A percentile compares a stretch with the other conserved stretches of the same genome.
Conservation (phyloP, 768 basidiomycete genomes). For the Pleurotus cornucopiae region DNA sequence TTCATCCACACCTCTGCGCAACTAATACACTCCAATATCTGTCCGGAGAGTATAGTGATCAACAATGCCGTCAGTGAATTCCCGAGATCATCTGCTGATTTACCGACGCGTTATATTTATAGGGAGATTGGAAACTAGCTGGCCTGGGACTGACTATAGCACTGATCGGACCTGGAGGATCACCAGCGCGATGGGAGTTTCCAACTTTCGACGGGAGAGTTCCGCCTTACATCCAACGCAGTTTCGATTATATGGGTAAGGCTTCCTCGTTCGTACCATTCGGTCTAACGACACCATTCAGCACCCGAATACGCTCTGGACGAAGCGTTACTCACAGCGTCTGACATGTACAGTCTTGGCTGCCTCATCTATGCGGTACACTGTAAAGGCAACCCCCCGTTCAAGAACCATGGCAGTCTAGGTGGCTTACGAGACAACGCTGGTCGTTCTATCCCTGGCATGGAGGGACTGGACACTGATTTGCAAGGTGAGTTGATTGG, state of each 20-base stretch:
- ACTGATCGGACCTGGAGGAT: conserved; percentile 61
- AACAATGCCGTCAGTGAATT: conserved; percentile 69
- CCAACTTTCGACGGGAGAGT: conserved; percentile 82
- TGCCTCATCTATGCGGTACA: conserved; percentile 91
- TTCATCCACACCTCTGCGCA: conserved; percentile 93
- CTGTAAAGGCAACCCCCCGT: conserved; percentile 82
- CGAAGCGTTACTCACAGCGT: conserved; percentile 79
- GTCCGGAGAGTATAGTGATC: conserved; percentile 82
- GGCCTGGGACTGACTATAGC: conserved; percentile 87
- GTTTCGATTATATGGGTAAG: conserved; percentile 92
- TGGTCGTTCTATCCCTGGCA: conserved; percentile 55
- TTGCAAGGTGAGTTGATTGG: conserved; percentile 52
- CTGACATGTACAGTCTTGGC: conserved; percentile 92
- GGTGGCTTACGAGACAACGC: conserved; percentile 67
- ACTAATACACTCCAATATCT: conserved; percentile 88
- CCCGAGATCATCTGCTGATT: background rate
- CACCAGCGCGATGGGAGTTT: conserved; percentile 82
- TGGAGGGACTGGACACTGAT: conserved; percentile 66
- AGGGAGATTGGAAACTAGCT: conserved; percentile 99
- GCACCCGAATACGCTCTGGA: conserved; percentile 95
- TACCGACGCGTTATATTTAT: background rate
- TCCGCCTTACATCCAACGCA: conserved; percentile 80
- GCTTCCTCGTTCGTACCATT: conserved; percentile 1
- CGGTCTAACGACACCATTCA: conserved; percentile 22
- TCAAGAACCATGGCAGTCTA: conserved; percentile 77